Percentiles rank a stretch among this genome's conserved stretches.
Conservation (phyloP, 2,329 filamentous ascomycete genomes). For the Sarocladiaceae sp. region DNA sequence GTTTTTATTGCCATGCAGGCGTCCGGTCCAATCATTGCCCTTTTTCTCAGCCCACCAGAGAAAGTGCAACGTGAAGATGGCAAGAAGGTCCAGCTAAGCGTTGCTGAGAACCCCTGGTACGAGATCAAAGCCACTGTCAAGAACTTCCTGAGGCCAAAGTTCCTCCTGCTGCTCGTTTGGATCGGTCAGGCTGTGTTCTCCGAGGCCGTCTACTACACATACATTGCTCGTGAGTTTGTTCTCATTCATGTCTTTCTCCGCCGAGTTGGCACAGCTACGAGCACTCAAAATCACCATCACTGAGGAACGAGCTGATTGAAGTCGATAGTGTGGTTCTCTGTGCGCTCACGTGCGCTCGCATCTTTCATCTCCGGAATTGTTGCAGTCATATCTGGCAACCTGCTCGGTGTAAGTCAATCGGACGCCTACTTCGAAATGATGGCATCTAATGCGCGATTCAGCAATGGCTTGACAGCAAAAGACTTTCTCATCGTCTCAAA, state of each 20-base stretch:
- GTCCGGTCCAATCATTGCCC: conserved; percentile 54
- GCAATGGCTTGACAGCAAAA: conserved; percentile 53
- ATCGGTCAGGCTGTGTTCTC: conserved; percentile 67
- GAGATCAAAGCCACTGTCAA: conserved; percentile 55
- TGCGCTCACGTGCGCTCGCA: conserved; percentile 61
- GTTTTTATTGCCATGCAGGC: conserved; percentile 67
- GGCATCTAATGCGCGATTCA: conserved; percentile 11
- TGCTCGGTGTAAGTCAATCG: conserved; percentile 47
- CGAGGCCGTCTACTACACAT: conserved; percentile 69
- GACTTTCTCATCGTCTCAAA: conserved; percentile 46
- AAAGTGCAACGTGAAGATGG: conserved; percentile 62
- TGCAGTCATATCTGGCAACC: conserved; percentile 58
- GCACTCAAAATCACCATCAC: too few species aligned
- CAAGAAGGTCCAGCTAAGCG: conserved; percentile 51
- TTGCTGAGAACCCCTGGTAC: conserved; percentile 46
- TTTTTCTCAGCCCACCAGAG: conserved; percentile 54
- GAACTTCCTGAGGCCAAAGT: conserved; percentile 51
- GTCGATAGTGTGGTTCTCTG: conserved; percentile 59
- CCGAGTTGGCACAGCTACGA: neutral
- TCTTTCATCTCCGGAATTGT: conserved; percentile 65
- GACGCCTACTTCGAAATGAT: conserved; percentile 10
- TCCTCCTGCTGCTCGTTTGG: conserved; percentile 59
- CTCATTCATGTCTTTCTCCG: neutral
- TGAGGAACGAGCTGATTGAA: too few species aligned
- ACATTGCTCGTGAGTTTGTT: conserved; percentile 31